A percentile compares a stretch with the other conserved stretches of the same genome.
Conservation (phyloP, 768 basidiomycete species). For the Crassisporium funariophilum region DNA sequence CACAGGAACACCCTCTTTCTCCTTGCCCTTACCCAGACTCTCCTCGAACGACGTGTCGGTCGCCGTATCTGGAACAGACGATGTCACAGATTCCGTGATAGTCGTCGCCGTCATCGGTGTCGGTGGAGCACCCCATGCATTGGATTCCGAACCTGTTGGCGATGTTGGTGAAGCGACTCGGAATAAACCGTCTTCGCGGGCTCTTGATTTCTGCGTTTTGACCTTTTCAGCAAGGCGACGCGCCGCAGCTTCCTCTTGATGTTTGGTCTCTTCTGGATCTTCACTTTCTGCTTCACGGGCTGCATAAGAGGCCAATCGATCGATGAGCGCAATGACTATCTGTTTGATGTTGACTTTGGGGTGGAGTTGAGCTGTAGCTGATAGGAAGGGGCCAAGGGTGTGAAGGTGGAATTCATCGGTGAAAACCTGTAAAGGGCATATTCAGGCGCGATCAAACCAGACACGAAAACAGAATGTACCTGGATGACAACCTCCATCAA, state of each 20-base stretch:
- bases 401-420: conserved; percentile 98
- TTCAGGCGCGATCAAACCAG: neutral
- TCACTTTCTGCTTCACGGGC: conserved; percentile 97
- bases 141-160: conserved; percentile 36
- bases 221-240: conserved; percentile 87
- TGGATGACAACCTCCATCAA: conserved; percentile 99
- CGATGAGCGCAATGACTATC: conserved; percentile 97
- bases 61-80: conserved; percentile 24
- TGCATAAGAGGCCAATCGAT: conserved; percentile 93
- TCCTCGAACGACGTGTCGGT: conserved; percentile 25
- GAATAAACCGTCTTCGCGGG: conserved; percentile 52
- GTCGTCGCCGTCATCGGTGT: conserved; percentile 38
- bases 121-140: conserved; percentile 45
- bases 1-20: conserved; percentile 55
- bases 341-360: conserved; percentile 98
- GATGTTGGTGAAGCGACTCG: conserved; percentile 37
- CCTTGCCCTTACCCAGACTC: conserved; percentile 54
- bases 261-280: conserved; percentile 91
- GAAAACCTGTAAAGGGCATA: conserved; percentile 69
- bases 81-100: conserved; percentile 31
- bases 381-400: conserved; percentile 93
- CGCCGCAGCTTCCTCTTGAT: conserved; percentile 92
- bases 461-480: conserved; percentile 39
- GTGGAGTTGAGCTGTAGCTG: conserved; percentile 94
- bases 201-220: conserved; percentile 66